Evolutionary conservation across 495 filamentous ascomycete genomes (phyloP), one percentile per base, ranked within the genome.

Genomic region (Cenococcum geophilum): DNA sequence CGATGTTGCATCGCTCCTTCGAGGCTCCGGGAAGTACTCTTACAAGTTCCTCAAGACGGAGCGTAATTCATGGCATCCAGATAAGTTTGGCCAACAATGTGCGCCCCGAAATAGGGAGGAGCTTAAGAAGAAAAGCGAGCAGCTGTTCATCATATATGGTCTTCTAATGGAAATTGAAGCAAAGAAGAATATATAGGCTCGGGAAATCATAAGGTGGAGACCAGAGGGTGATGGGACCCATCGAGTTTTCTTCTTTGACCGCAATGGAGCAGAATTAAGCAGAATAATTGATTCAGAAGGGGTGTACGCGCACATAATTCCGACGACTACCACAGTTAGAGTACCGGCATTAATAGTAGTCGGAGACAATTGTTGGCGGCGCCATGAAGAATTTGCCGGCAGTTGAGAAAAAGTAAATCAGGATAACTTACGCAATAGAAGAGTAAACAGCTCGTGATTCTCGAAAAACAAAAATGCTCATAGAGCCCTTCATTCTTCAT

Each of bases 31-130:
- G 8, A 4, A 27, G 2, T 58, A 55, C 23, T 43, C 59, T 0
- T 22, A 20, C 18, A 36, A 40, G 1, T 66, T 61, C 32, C 47
- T 66, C 21, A 61, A 62, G 59, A 47, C 1, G 1, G 58, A 66
- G 58, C 53, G 63, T 3, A 62, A 54, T 50, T 35, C 25, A 27
- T 66, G 59, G 58, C 63, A 66, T 55, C 63, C 63, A 4, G 63
- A 66, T 50, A 61, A 59, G 49, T 61, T 66, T 25, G 45, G 54
- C 1, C 36, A 59, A 25, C 32, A 37, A n/a, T 66, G 59, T 43
- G 47, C 59, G 21, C 52, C 36, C n/a, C 43, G 37, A 12, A 11
- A 45, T 21, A 45, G 35, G 11, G 59, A 57, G 22, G 22, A 58
- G 4, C 45, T 66, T 10, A 54, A 58, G 59, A 52, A 45, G 22